Percentiles rank a stretch among this genome's conserved stretches.
Evolutionary conservation across 2,329 filamentous ascomycete genomes (phyloP).

Genomic region (Penicillium sp.): DNA sequence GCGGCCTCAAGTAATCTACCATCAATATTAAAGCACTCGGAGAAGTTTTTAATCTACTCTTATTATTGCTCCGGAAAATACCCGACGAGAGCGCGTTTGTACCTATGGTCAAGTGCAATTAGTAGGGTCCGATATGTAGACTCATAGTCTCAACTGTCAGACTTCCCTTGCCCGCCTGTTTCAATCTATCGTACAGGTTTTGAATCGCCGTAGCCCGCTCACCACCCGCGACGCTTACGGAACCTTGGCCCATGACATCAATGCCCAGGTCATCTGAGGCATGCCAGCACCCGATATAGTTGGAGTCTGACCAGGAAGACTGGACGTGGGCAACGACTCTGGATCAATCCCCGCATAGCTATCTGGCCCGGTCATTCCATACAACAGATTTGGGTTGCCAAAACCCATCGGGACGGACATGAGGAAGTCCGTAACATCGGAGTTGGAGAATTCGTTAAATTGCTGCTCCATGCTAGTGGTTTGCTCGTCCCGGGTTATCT

Average conservation of each 20-base stretch:
- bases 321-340: neutral
- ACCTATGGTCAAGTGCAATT: too few relatives aligned
- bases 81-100: too few relatives aligned
- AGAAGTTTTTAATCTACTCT: too few relatives aligned
- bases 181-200: too few relatives aligned
- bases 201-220: neutral
- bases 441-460: neutral
- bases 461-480: neutral
- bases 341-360: slow-evolving; percentile 6
- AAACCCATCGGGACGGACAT: slow-evolving; percentile 6
- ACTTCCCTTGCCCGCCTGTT: too few relatives aligned
- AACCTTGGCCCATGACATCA: slow-evolving; percentile 10
- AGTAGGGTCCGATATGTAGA: too few relatives aligned
- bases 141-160: too few relatives aligned
- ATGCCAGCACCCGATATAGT: slow-evolving; percentile 1
- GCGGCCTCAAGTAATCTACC: too few relatives aligned
- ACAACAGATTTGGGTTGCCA: neutral
- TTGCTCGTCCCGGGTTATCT: neutral
- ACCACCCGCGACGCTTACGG: slow-evolving; percentile 6
- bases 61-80: too few relatives aligned
- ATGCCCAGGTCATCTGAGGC: slow-evolving; percentile 13
- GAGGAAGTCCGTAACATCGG: neutral
- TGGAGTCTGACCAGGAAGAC: neutral
- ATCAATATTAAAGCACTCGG: too few relatives aligned
- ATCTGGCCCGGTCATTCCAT: neutral